These are phyloP conservation scores for Funneliformis geosporum DNA, from an alignment of 192 early-diverging fungal genomes.

Conservation along the genomic window DNA sequence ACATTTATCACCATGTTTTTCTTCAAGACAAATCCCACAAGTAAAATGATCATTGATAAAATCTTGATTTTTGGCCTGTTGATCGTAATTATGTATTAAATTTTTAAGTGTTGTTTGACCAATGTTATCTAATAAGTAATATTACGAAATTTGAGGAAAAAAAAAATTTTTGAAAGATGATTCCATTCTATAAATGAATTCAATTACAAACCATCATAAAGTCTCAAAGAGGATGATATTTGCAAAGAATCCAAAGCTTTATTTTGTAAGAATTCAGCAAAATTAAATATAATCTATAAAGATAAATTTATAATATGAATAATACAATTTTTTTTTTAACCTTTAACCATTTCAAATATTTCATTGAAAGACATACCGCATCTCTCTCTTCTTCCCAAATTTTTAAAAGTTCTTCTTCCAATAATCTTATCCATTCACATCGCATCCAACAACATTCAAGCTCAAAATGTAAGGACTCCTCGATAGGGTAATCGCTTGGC, in stretches of 20 bases:
- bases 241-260: slow-evolving; percentile 20
- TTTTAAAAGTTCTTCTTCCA: slow-evolving; percentile 18
- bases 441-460: slow-evolving; percentile 35
- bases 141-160: not conserved
- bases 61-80: slow-evolving; percentile 2
- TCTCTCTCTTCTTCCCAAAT: slow-evolving; percentile 36
- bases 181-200: not conserved
- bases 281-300: slow-evolving; percentile 15
- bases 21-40: slow-evolving; percentile 39
- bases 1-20: slow-evolving; percentile 35
- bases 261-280: slow-evolving; percentile 27
- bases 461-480: slow-evolving; percentile 14
- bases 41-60: slow-evolving; percentile 31
- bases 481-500: slow-evolving; percentile 31
- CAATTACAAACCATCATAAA: slow-evolving; percentile 24
- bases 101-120: slow-evolving; percentile 18
- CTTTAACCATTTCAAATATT: not conserved
- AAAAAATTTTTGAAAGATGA: too few species aligned
- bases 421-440: slow-evolving; percentile 1
- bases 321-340: not conserved
- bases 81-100: slow-evolving; percentile 27
- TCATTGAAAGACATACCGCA: slow-evolving; percentile 25
- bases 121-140: not conserved
- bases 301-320: not conserved
- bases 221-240: slow-evolving; percentile 10